Base-by-base conservation (phyloP, 108 stramenopile species). In the Cyclostephanos tholiformis region DNA sequence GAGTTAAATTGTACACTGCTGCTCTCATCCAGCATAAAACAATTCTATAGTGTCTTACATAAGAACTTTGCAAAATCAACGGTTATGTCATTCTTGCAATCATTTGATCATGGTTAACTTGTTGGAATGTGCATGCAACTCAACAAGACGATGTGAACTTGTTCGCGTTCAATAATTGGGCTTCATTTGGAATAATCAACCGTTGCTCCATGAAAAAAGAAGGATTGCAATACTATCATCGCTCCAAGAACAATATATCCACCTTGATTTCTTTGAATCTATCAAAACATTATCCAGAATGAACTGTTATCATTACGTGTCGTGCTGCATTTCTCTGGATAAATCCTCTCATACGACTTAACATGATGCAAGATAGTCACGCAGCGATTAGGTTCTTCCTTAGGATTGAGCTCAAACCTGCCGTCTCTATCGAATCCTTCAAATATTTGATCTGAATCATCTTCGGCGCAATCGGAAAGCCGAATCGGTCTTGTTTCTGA, bases 271-370 rank as follows among this genome's bases (percentile, higher is more conserved):
- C 16, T 16, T 16, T 16, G 44, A 46, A 16, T 2, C 44, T 0
- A 16, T 67, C 50, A 76, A 69, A 59, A 68, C 13, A 69, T 63
- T 48, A 77, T 23, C 77, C 77, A 79, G 53, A 63, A 79, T n/a
- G 38, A 44, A 63, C 66, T 73, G 13, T 79, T 60, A 9, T 65
- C 22, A 0, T 26, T 23, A 17, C 43, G 38, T 6, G 77, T 52
- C 27, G 43, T 23, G 14, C 39, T 23, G 30, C 77, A 79, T 23
- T 19, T 39, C 49, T 73, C 72, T 1, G 77, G 48, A 44, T 79
- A 79, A 6, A 79, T 43, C 22, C 59, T 39, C 43, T 79, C 77
- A n/a, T 65, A 48, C 29, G 71, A 49, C 56, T 79, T 79, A 0
- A 72, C 72, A 26, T 79, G 77, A 58, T 79, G 77, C 19, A 62